Evolutionary conservation across 2,329 filamentous ascomycete genomes (phyloP).

Genomic region (Colletotrichum zoysiae): DNA sequence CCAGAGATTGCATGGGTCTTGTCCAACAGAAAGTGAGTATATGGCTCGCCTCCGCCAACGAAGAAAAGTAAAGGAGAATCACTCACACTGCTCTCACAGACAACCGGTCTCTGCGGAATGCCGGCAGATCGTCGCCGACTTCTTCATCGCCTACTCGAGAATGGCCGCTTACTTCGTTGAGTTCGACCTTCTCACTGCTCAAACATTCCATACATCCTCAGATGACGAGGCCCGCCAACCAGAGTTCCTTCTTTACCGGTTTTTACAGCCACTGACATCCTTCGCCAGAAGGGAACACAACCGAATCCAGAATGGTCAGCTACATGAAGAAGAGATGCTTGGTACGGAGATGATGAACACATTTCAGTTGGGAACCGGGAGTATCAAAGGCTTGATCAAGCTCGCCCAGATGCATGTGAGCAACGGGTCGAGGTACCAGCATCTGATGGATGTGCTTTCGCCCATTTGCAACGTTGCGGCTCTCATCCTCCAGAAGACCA

Average conservation of each 20-base stretch:
- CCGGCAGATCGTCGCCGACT: slow-evolving; percentile 49
- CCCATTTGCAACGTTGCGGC: slow-evolving; percentile 53
- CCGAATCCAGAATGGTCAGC: slow-evolving; percentile 37
- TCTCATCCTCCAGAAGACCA: slow-evolving; percentile 50
- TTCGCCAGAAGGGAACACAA: slow-evolving; percentile 44
- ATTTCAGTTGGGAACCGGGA: slow-evolving; percentile 57
- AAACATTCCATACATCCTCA: slow-evolving; percentile 14
- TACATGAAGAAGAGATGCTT: slow-evolving; percentile 48
- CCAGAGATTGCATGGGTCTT: slow-evolving; percentile 63
- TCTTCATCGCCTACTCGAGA: slow-evolving; percentile 60
- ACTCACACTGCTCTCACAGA: slow-evolving; percentile 10
- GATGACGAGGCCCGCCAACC: slow-evolving; percentile 51
- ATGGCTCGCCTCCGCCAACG: not conserved
- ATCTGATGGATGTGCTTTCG: slow-evolving; percentile 58
- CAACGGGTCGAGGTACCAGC: slow-evolving; percentile 61
- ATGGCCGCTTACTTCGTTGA: slow-evolving; percentile 65
- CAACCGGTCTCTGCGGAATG: slow-evolving; percentile 22
- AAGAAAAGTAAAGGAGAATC: not conserved
- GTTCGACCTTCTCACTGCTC: slow-evolving; percentile 58
- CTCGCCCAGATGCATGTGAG: slow-evolving; percentile 57
- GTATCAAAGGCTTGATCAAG: slow-evolving; percentile 57
- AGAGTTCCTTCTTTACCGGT: slow-evolving; percentile 58
- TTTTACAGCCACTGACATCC: slow-evolving; percentile 59
- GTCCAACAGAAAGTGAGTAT: slow-evolving; percentile 43
- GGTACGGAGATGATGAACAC: slow-evolving; percentile 55